Conservation (phyloP, 2,329 filamentous ascomycete genomes). For the Aspergillus uvarum region DNA sequence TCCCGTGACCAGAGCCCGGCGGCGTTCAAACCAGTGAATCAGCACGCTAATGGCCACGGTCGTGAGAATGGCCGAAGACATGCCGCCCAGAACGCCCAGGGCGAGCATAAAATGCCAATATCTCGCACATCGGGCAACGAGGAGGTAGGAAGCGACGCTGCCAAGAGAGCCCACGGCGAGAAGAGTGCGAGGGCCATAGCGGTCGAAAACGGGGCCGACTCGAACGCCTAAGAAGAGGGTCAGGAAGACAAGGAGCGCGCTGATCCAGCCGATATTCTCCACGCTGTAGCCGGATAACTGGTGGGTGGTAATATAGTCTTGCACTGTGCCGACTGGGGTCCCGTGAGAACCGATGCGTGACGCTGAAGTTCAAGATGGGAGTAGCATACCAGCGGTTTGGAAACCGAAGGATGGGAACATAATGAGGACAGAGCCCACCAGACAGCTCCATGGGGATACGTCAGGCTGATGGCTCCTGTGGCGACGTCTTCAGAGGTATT, state of each 20-base stretch:
- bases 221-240: conserved; percentile 49
- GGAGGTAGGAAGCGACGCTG: conserved; percentile 44
- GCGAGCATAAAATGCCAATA: conserved; percentile 53
- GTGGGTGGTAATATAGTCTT: conserved; percentile 48
- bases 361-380: too few species aligned
- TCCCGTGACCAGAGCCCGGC: conserved; percentile 39
- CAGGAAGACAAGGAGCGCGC: conserved; percentile 48
- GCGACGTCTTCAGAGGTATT: neutral
- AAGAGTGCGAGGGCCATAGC: conserved; percentile 47
- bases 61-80: conserved; percentile 36
- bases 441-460: conserved; percentile 35
- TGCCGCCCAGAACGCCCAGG: conserved; percentile 37
- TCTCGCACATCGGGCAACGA: conserved; percentile 48
- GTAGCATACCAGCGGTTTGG: conserved; percentile 37
- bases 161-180: conserved; percentile 38
- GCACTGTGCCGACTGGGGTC: conserved; percentile 46
- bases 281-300: conserved; percentile 46
- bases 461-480: conserved; percentile 11
- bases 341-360: too few species aligned
- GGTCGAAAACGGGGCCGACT: conserved; percentile 36
- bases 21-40: conserved; percentile 43
- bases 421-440: conserved; percentile 37
- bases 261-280: conserved; percentile 53
- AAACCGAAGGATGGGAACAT: conserved; percentile 48
- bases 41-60: conserved; percentile 41